Evolutionary conservation across 345 rosid species (phyloP).

Genomic region (Lepidium africanum): DNA sequence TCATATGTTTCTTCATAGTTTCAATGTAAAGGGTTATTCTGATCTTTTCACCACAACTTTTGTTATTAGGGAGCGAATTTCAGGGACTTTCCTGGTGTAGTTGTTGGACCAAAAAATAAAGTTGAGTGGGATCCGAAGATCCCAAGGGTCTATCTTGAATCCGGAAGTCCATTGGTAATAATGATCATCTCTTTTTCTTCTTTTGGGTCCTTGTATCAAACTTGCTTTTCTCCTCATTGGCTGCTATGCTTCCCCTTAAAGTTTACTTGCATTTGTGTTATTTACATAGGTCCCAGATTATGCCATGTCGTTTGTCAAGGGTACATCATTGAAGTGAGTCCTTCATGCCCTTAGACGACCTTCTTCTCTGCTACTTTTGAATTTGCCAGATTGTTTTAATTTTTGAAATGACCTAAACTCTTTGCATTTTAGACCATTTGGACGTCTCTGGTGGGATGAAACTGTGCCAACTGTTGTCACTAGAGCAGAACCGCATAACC

Average conservation of each 20-base stretch:
- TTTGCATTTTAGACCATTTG: slow-evolving; percentile 47
- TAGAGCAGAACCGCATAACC: slow-evolving; percentile 69
- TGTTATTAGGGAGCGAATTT: slow-evolving; percentile 51
- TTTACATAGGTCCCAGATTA: slow-evolving; percentile 28
- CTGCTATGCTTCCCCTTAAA: background rate
- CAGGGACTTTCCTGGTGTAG: slow-evolving; percentile 58
- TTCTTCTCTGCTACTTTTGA: background rate
- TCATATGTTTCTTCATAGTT: too few relatives aligned
- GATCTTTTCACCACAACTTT: background rate
- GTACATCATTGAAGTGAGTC: slow-evolving; percentile 35
- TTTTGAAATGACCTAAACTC: background rate
- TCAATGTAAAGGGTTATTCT: too few relatives aligned
- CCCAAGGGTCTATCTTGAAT: slow-evolving; percentile 26
- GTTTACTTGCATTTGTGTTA: background rate
- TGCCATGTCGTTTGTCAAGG: slow-evolving; percentile 17
- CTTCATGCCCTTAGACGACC: background rate
- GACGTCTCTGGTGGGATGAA: slow-evolving; percentile 85
- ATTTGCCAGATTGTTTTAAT: background rate
- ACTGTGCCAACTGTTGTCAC: slow-evolving; percentile 79
- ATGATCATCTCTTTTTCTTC: background rate
- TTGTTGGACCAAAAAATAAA: slow-evolving; percentile 33
- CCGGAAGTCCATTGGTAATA: slow-evolving; percentile 48
- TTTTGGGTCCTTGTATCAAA: background rate
- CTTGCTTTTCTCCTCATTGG: background rate
- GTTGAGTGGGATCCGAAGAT: slow-evolving; percentile 42